phyloP scores from a whole-genome alignment of 495 filamentous ascomycete genomes.

The Aspergillus campestris region DNA sequence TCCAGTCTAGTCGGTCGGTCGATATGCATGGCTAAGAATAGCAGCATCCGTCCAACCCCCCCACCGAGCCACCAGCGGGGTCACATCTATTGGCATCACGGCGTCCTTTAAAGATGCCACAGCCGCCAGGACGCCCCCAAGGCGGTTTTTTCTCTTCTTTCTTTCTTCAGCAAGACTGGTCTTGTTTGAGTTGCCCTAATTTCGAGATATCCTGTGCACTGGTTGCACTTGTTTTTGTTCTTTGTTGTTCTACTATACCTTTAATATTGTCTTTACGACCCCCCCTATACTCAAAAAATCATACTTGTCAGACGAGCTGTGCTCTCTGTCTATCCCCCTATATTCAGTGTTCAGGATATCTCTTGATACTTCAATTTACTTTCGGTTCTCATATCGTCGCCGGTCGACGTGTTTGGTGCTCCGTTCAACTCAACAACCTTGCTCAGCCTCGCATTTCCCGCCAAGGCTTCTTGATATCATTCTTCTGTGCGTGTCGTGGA shows the following conservation, averaged over 20 bases:
- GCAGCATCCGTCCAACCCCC: not conserved
- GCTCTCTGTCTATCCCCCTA: conserved; percentile 31
- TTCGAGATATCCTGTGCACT: conserved; percentile 44
- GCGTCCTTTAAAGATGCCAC: conserved; percentile 24
- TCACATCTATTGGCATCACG: not conserved
- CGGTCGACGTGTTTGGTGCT: conserved; percentile 38
- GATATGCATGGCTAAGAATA: not conserved
- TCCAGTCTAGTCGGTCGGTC: no score
- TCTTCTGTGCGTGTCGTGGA: conserved; percentile 17
- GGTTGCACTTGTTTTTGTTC: conserved; percentile 40
- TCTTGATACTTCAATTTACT: conserved; percentile 23
- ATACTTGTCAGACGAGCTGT: conserved; percentile 31
- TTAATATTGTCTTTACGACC: conserved; percentile 24
- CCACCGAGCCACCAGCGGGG: no score
- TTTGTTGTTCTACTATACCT: conserved; percentile 47
- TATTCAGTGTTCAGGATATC: conserved; percentile 20
- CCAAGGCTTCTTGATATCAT: conserved; percentile 2
- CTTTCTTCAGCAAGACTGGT: conserved; percentile 62
- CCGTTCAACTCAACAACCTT: conserved; percentile 34
- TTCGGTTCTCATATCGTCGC: conserved; percentile 35
- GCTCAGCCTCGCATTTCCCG: conserved; percentile 18
- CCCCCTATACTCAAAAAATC: conserved; percentile 18
- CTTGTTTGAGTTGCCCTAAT: conserved; percentile 55
- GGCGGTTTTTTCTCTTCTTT: conserved; percentile 25
- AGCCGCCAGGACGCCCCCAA: conserved; percentile 30